phyloP scores from a whole-genome alignment of 108 stramenopile species.

The Aurantiochytrium sp. region DNA sequence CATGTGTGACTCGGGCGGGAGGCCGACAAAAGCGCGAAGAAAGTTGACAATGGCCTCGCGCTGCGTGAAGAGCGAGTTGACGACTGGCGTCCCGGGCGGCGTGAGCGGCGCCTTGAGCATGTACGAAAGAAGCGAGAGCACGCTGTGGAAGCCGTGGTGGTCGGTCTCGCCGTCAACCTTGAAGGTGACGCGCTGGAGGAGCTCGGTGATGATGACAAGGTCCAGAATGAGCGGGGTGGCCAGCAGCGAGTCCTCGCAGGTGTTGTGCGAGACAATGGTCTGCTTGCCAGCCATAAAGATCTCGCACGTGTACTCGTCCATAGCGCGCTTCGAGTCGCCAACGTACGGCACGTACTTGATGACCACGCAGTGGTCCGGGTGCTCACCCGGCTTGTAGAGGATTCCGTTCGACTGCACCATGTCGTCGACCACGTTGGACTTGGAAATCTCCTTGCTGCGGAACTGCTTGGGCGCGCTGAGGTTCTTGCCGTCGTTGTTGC shows the following conservation, averaged over 20 bases:
- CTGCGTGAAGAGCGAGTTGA: constrained; percentile 94
- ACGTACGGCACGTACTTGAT: constrained; percentile 97
- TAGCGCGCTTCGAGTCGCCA: constrained; percentile 92
- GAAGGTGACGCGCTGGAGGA: constrained; percentile 81
- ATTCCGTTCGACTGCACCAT: constrained; percentile 95
- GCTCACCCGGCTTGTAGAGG: constrained; percentile 87
- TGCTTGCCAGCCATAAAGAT: constrained; percentile 97
- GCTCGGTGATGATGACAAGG: constrained; percentile 84
- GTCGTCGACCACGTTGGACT: constrained; percentile 96
- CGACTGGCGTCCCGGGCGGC: constrained; percentile 90
- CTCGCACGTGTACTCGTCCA: constrained; percentile 97
- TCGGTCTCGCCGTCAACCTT: constrained; percentile 62
- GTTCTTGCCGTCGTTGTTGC: constrained; percentile 97
- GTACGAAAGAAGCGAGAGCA: constrained; percentile 87
- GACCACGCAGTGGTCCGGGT: constrained; percentile 95
- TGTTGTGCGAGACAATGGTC: constrained; percentile 98
- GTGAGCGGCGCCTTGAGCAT: constrained; percentile 97
- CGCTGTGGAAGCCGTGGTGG: constrained; percentile 77
- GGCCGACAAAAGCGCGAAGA: constrained; percentile 88
- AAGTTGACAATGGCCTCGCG: constrained; percentile 84
- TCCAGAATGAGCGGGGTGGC: constrained; percentile 94
- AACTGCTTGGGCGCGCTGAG: constrained; percentile 90
- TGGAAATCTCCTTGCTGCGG: constrained; percentile 95
- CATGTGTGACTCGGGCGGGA: constrained; percentile 91
- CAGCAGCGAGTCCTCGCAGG: constrained; percentile 92